These are phyloP conservation scores for Diplodia intermedia DNA, from an alignment of 2,329 filamentous ascomycete genomes.

Conservation along the genomic window DNA sequence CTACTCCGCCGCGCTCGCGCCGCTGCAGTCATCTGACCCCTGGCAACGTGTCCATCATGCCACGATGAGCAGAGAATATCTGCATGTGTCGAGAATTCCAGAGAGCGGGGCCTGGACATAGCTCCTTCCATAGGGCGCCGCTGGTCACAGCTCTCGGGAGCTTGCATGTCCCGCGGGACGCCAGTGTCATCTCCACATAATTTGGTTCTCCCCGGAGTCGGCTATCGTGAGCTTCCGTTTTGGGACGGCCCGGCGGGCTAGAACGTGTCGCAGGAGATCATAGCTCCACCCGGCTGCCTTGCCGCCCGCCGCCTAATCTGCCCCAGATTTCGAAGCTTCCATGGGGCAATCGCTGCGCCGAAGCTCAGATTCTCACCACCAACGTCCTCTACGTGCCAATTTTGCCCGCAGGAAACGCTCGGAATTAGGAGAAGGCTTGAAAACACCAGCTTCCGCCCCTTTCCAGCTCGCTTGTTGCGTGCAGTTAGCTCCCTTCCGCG, in stretches of 20 bases:
- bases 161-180: conserved; percentile 12
- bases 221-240: conserved; percentile 30
- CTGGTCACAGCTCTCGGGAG: conserved; percentile 26
- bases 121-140: conserved; percentile 1
- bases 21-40: conserved; percentile 9
- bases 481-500: not conserved
- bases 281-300: conserved; percentile 26
- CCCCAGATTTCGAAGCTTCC: conserved; percentile 27
- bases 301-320: conserved; percentile 26
- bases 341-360: conserved; percentile 14
- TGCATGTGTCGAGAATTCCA: conserved; percentile 8
- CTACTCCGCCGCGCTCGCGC: conserved; percentile 4
- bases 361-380: conserved; percentile 3
- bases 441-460: not conserved
- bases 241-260: conserved; percentile 14
- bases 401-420: not conserved
- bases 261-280: conserved; percentile 29
- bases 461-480: not conserved
- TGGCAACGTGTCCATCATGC: not conserved
- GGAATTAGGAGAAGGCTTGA: not conserved
- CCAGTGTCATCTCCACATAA: conserved; percentile 24
- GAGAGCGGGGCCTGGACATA: conserved; percentile 15
- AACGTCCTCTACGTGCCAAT: not conserved
- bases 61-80: not conserved
- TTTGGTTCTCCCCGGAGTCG: conserved; percentile 26